Percentiles rank a stretch among this genome's conserved stretches.
Conservation (phyloP, 441 rosid species). For the Isatis lusitanica region DNA sequence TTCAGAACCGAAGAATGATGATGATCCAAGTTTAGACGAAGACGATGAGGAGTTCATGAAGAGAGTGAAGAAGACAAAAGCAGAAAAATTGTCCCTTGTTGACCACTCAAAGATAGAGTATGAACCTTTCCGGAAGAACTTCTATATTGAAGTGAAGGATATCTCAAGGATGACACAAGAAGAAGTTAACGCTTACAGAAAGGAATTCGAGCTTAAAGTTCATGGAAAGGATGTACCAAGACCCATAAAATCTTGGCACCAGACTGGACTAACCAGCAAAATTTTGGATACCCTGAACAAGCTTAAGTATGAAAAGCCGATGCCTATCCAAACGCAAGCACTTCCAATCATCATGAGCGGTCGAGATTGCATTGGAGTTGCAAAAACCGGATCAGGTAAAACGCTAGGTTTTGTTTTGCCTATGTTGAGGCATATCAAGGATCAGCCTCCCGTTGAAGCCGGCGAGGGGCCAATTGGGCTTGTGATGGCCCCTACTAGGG, state of each 20-base stretch:
- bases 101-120: slow-evolving; percentile 75
- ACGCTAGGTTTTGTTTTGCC: slow-evolving; percentile 97
- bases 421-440: slow-evolving; percentile 96
- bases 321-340: slow-evolving; percentile 98
- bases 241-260: slow-evolving; percentile 91
- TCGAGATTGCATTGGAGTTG: slow-evolving; percentile 94
- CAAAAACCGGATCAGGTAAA: slow-evolving; percentile 95
- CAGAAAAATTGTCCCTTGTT: slow-evolving; percentile 77
- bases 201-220: slow-evolving; percentile 48
- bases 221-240: slow-evolving; percentile 83
- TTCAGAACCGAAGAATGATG: slow-evolving; percentile 61
- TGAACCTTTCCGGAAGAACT: slow-evolving; percentile 62
- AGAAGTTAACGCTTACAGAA: slow-evolving; percentile 54
- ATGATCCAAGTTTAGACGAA: slow-evolving; percentile 70
- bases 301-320: slow-evolving; percentile 82
- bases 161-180: slow-evolving; percentile 71
- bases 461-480: slow-evolving; percentile 96
- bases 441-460: slow-evolving; percentile 91
- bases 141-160: slow-evolving; percentile 89
- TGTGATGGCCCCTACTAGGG: slow-evolving; percentile 98
- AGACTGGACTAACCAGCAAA: slow-evolving; percentile 82
- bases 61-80: slow-evolving; percentile 98
- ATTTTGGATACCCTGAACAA: slow-evolving; percentile 83
- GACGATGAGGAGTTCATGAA: slow-evolving; percentile 90
- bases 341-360: slow-evolving; percentile 93